Conservation (phyloP, 208 protist genomes). For the Leishmania martiniquensis region DNA sequence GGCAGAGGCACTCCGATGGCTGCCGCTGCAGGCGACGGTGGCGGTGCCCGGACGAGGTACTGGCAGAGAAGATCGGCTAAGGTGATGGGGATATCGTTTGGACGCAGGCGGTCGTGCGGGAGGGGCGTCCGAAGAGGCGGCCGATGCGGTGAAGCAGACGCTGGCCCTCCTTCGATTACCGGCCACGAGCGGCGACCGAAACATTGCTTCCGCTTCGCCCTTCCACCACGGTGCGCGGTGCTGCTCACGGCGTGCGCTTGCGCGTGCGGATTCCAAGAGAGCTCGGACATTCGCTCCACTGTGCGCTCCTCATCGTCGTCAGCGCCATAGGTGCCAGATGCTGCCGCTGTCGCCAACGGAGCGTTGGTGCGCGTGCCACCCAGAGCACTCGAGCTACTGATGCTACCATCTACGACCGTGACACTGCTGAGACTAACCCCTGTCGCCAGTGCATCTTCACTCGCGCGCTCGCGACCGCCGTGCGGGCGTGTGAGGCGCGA, state of each 20-base stretch:
- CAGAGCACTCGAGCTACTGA: background rate
- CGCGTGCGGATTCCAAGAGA: background rate
- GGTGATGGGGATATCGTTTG: slow-evolving; percentile 3
- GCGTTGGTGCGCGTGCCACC: background rate
- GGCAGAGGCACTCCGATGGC: background rate
- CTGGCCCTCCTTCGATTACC: background rate
- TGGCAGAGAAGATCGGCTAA: slow-evolving; percentile 10
- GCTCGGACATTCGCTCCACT: background rate
- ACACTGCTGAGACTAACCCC: slow-evolving; percentile 4
- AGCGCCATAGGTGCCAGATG: background rate
- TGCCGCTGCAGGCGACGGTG: background rate
- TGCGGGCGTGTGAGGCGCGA: background rate
- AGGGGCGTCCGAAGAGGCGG: background rate
- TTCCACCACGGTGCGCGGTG: background rate
- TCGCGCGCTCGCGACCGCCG: background rate
- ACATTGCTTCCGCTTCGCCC: background rate
- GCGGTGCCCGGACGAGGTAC: slow-evolving; percentile 8
- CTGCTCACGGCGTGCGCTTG: background rate
- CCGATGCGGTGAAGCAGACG: background rate
- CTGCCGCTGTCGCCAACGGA: background rate
- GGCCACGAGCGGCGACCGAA: background rate
- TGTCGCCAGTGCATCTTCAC: background rate
- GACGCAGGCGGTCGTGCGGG: background rate
- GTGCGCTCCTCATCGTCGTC: background rate
- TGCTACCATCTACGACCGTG: background rate